Conservation (phyloP, 176 grass and related monocot species). For the Ensete ventricosum region DNA sequence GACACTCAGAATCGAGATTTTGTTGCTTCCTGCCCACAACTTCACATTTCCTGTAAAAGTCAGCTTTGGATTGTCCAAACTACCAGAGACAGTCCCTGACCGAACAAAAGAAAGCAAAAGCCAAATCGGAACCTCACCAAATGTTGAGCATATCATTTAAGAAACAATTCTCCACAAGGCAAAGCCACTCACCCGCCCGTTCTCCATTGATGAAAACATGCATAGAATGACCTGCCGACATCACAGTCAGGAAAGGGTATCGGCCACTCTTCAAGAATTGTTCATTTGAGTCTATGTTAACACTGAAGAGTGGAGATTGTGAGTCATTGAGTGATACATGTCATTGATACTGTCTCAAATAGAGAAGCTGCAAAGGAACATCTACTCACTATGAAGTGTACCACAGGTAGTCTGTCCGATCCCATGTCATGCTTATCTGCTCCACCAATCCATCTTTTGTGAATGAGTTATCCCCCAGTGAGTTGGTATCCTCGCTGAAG, state of each 20-base stretch:
- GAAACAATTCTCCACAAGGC: too few species aligned
- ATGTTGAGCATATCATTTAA: too few species aligned
- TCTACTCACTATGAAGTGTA: conserved; percentile 79
- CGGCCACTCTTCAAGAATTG: conserved; percentile 56
- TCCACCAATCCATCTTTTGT: conserved; percentile 69
- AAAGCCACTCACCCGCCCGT: conserved; percentile 13
- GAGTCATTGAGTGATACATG: conserved; percentile 17
- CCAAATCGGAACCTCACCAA: too few species aligned
- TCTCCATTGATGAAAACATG: conserved; percentile 78
- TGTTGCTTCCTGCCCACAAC: conserved; percentile 85
- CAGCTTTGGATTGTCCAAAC: conserved; percentile 46
- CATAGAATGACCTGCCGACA: conserved; percentile 74
- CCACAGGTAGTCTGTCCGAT: conserved; percentile 92
- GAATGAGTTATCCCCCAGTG: conserved; percentile 39
- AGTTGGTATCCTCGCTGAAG: conserved; percentile 60
- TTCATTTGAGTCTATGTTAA: conserved; percentile 55
- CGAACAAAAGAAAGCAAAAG: not conserved
- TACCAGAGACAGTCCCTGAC: conserved; percentile 51
- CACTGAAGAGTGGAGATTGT: conserved; percentile 24
- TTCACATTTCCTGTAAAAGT: conserved; percentile 51
- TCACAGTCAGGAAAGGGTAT: conserved; percentile 52
- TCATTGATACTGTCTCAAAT: not conserved
- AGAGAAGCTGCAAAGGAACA: not conserved
- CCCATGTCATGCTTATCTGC: conserved; percentile 84
- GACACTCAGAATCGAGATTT: conserved; percentile 76